Conservation (phyloP, 2,329 filamentous ascomycete genomes). For the Chaetomiaceae sp. region DNA sequence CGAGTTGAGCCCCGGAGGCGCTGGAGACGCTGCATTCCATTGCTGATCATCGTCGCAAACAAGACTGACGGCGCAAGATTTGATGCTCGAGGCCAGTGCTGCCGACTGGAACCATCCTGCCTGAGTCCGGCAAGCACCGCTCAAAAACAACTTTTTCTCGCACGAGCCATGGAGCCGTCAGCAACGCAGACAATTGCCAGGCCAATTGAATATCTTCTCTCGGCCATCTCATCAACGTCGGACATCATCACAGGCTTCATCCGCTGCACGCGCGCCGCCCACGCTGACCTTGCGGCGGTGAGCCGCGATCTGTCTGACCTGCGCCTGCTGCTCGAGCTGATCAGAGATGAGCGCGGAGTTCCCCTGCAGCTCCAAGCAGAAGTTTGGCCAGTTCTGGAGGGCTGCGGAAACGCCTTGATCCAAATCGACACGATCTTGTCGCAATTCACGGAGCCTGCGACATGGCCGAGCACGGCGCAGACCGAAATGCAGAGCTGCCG, state of each 20-base stretch:
- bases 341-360: conserved; percentile 20
- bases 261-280: conserved; percentile 21
- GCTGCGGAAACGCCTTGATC: conserved; percentile 19
- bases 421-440: conserved; percentile 17
- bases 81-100: neutral
- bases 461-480: conserved; percentile 13
- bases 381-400: conserved; percentile 18
- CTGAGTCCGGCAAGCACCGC: neutral
- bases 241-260: conserved; percentile 24
- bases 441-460: conserved; percentile 10
- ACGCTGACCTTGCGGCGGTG: conserved; percentile 23
- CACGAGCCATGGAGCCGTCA: conserved; percentile 8
- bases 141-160: neutral
- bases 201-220: conserved; percentile 22
- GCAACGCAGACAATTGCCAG: conserved; percentile 7
- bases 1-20: too few species aligned
- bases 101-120: neutral
- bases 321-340: conserved; percentile 23
- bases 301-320: conserved; percentile 24
- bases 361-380: conserved; percentile 17
- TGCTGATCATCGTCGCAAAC: neutral
- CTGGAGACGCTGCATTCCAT: neutral
- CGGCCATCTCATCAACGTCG: conserved; percentile 21
- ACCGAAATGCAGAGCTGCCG: conserved; percentile 13
- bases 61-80: neutral